Evolutionary conservation across 306 rosid genomes (phyloP).

Genomic region (Prunus davidiana): DNA sequence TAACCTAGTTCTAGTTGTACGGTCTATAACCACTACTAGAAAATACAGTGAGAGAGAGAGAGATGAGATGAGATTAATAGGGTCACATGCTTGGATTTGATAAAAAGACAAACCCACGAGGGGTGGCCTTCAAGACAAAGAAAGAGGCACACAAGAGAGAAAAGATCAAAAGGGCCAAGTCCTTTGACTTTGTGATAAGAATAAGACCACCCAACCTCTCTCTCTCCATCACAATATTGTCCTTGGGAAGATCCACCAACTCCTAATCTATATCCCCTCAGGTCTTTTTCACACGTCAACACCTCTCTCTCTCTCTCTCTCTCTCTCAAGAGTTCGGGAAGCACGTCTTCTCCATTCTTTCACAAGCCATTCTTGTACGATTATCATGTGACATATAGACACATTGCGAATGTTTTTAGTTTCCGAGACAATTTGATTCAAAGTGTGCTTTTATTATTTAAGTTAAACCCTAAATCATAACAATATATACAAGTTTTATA

Average conservation of each 20-base stretch:
- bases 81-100: constrained; percentile 18
- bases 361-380: no score
- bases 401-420: no score
- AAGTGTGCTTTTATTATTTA: no score
- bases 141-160: constrained; percentile 2
- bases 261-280: not conserved
- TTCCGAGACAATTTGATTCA: no score
- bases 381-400: no score
- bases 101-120: constrained; percentile 55
- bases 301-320: not conserved
- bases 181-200: constrained; percentile 34
- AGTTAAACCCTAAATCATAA: no score
- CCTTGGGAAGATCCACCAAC: constrained; percentile 33
- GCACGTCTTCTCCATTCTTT: no score
- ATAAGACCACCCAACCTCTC: not conserved
- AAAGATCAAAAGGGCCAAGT: not conserved
- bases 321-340: constrained; percentile 6
- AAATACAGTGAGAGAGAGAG: not conserved
- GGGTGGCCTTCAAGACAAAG: constrained; percentile 22
- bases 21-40: not conserved
- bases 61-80: not conserved
- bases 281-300: constrained; percentile 10
- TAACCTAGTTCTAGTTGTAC: not conserved
- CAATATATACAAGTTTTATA: no score
- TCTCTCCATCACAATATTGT: not conserved